Conservation (phyloP, 2,329 filamentous ascomycete species). For the Exophiala sp. region DNA sequence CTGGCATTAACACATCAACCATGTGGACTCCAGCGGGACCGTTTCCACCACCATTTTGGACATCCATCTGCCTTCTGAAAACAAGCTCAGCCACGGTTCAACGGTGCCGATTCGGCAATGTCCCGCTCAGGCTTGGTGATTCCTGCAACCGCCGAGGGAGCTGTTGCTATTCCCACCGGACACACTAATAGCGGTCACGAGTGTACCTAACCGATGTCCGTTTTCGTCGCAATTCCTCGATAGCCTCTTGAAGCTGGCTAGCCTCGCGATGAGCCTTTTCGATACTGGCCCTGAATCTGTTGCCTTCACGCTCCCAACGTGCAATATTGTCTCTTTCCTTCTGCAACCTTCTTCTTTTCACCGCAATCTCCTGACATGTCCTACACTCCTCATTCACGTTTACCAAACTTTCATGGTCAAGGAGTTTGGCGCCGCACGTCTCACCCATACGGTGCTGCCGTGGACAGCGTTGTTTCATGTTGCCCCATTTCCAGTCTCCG, state of each 20-base stretch:
- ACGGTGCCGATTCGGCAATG: too few species aligned
- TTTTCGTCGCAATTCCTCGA: conserved; percentile 17
- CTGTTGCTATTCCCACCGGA: too few species aligned
- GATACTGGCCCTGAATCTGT: conserved; percentile 23
- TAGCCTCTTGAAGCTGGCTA: conserved; percentile 14
- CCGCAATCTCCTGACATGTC: conserved; percentile 25
- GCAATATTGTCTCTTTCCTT: conserved; percentile 23
- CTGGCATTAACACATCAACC: too few species aligned
- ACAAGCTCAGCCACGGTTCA: too few species aligned
- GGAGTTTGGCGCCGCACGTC: conserved; percentile 24
- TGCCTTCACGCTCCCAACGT: conserved; percentile 24
- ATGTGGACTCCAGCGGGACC: too few species aligned
- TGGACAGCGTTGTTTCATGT: conserved; percentile 28
- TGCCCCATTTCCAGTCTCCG: conserved; percentile 30
- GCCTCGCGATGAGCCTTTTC: conserved; percentile 21
- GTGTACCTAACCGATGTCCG: conserved; percentile 8
- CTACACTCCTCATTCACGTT: conserved; percentile 21
- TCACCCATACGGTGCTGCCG: conserved; percentile 29
- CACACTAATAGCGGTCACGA: too few species aligned
- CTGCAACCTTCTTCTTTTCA: conserved; percentile 22
- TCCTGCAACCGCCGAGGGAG: too few species aligned
- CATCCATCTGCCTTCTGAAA: too few species aligned
- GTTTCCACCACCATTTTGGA: too few species aligned
- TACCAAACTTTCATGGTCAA: conserved; percentile 17
- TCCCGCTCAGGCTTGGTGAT: too few species aligned